Evolutionary conservation across 306 rosid genomes (phyloP), one percentile per base, ranked within the genome.

Genomic region (Cucumis hystrix): DNA sequence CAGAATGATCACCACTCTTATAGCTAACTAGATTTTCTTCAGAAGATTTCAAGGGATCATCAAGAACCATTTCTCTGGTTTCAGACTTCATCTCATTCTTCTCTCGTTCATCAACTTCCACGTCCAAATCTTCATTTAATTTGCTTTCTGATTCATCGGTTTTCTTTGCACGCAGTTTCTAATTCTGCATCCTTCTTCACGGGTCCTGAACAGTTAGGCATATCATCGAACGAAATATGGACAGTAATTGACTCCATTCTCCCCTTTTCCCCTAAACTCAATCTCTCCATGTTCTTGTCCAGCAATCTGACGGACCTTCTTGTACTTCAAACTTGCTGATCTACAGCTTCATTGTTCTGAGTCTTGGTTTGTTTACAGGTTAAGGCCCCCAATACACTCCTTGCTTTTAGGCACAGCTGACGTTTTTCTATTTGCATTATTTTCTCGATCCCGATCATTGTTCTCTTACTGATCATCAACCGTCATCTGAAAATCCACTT

Each of bases 301-400:
- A 90, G 45, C 75, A 89, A 74, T 62, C 92, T 91, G 20, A 88
- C 88, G 0, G 97, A 95, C 55, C 91, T 80, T 85, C 99, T 82
- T 0, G 99, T 95, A 74, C 83, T 88, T 81, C 85, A 89, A 0
- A 58, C 77, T 4, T 66, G 45, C 84, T 79, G 91, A 54, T 79
- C 79, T 3, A 89, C 54, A 77, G 65, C 45, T 10, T 51, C 85
- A 37, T 43, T 80, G 45, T 71, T 78, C 0, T 70, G 40, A 28
- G 81, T 15, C 70, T 87, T 83, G 2, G 12, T 66, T 66, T 79
- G 84, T 69, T 51, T 63, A 66, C 79, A 17, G 80, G 80, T 80
- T 0, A 89, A 82, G 20, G 79, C 82, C 20, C 78, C 78, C 4
- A 83, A 65, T 49, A 79, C 87, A 76, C 82, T 84, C 80, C 78